These are phyloP conservation scores for Aspergillus sp. DNA, from an alignment of 2,329 filamentous ascomycete species.

Conservation along the genomic window DNA sequence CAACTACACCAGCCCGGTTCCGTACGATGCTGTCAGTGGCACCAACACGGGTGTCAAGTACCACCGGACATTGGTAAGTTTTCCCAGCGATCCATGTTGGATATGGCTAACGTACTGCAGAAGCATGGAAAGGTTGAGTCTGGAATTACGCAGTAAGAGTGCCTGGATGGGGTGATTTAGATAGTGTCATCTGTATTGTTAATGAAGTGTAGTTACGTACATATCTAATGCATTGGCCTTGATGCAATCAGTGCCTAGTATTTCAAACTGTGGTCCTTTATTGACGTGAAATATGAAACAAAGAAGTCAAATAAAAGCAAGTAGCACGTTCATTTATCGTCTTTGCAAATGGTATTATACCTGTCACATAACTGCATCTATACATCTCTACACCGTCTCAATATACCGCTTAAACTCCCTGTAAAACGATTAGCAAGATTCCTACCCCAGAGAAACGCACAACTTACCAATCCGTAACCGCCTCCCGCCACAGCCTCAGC, in stretches of 20 bases:
- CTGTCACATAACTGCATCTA: too few relatives aligned
- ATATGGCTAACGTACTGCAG: neutral
- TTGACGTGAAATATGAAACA: too few relatives aligned
- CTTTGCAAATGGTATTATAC: too few relatives aligned
- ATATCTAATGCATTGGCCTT: too few relatives aligned
- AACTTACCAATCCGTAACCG: slow-evolving; percentile 89
- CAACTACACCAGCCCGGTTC: slow-evolving; percentile 35
- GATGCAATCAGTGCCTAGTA: too few relatives aligned
- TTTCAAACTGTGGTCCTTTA: too few relatives aligned
- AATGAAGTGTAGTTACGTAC: too few relatives aligned
- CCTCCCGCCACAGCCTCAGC: slow-evolving; percentile 83
- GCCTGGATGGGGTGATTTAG: too few relatives aligned
- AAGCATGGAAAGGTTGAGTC: neutral
- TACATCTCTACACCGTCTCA: slow-evolving; percentile 67
- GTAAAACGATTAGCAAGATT: slow-evolving; percentile 2
- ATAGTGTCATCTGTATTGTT: too few relatives aligned
- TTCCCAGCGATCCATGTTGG: neutral
- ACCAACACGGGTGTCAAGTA: slow-evolving; percentile 21
- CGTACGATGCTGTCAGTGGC: slow-evolving; percentile 21
- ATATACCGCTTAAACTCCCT: slow-evolving; percentile 74
- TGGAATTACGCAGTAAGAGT: too few relatives aligned
- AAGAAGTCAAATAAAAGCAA: too few relatives aligned
- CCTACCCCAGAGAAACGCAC: neutral
- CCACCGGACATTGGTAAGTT: slow-evolving; percentile 15
- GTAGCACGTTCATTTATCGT: too few relatives aligned